Conservation (phyloP, 345 rosid species). For the Dimocarpus longan region DNA sequence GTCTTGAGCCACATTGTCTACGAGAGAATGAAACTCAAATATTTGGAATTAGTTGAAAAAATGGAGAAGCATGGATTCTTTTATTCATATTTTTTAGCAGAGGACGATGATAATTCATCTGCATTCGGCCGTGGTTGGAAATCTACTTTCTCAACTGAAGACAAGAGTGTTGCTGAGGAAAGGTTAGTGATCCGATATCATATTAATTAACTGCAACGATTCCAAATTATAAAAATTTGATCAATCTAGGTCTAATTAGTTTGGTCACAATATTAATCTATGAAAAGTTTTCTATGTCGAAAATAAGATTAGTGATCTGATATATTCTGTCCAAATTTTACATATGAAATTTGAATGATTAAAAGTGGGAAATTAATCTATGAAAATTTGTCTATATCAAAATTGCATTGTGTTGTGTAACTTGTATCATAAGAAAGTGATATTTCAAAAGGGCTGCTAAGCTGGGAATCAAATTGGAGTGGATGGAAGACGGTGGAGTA, state of each 20-base stretch:
- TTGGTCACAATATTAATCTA: too few species aligned
- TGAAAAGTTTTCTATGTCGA: too few species aligned
- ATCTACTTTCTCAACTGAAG: constrained; percentile 76
- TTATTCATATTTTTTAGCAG: constrained; percentile 66
- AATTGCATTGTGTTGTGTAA: background rate
- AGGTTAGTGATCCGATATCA: constrained; percentile 41
- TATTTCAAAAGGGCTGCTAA: constrained; percentile 61
- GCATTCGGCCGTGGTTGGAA: constrained; percentile 96
- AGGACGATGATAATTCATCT: constrained; percentile 76
- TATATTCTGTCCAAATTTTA: too few species aligned
- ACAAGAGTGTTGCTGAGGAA: constrained; percentile 69
- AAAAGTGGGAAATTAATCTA: too few species aligned
- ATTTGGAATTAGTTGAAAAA: constrained; percentile 67
- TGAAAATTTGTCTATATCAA: too few species aligned
- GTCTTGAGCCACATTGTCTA: constrained; percentile 83
- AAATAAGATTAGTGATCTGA: too few species aligned
- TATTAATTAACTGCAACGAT: too few species aligned
- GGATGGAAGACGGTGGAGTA: constrained; percentile 75
- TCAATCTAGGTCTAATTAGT: too few species aligned
- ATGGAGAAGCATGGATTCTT: constrained; percentile 74
- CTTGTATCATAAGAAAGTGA: background rate
- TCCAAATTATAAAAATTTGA: too few species aligned
- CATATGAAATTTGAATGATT: too few species aligned
- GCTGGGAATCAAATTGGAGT: constrained; percentile 79
- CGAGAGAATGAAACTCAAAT: constrained; percentile 60